Evolutionary conservation across 805 yeast species (phyloP), one percentile per base, ranked within the genome.

Genomic region (Ogataea pini): DNA sequence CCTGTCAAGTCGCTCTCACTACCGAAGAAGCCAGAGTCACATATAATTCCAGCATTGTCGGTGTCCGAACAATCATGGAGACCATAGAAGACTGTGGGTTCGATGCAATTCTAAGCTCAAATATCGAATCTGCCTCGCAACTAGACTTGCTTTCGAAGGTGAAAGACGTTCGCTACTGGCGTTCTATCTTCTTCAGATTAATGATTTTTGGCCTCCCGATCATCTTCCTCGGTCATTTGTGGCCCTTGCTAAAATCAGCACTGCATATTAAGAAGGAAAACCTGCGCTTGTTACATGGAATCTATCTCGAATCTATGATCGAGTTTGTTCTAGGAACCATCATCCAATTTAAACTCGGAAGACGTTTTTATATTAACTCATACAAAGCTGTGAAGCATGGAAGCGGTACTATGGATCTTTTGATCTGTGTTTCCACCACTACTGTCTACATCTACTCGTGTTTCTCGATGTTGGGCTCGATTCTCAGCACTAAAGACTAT

Each of bases 361-460:
- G 70, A 6, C 72, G 76, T 29, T 94, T 90, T 61, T 82, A 82
- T 66, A 69, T 66, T 41, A 84, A 88, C 47, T 79, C 94, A 7
- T 75, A 68, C 61, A 77, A 76, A 29, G 84, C 96, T 6, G 49
- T 90, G 18, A 72, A 72, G 45, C 90, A 87, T 59, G 77, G 83
- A 5, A 82, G 88, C 19, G 85, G 85, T 8, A 89, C 92, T 7
- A 95, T 94, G 99, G 99, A 94, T 67, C 86, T 92, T 2, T 73
- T 94, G 50, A 90, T 94, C 31, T 83, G 86, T 44, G 73, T 87
- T 17, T 89, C 97, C 3, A 90, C 97, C 0, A 69, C 84, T 42
- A 81, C 86, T 18, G 88, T 97, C 4, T 94, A 81, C 61, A 41
- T 72, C 4, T 92, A 88, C 59, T 90, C 97, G 1, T 63, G 86